Base-by-base conservation (phyloP, 2,329 filamentous ascomycete species). In the Fusarium keratoplasticum region DNA sequence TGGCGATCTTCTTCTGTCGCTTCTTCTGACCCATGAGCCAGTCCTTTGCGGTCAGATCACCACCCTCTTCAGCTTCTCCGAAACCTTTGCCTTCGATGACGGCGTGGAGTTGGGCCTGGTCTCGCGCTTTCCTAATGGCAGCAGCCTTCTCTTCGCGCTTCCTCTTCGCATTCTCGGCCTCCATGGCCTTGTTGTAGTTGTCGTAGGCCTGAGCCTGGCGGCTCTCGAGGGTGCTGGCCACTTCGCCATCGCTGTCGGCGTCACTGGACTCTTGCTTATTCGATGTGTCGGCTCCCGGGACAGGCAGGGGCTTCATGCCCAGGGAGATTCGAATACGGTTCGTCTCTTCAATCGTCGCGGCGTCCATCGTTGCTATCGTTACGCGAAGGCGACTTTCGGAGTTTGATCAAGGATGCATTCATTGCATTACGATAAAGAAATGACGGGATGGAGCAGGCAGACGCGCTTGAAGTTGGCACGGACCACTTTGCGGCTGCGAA, bases 21-120 rank as follows among this genome's bases (percentile, higher is more conserved):
- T 97, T 98, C 88, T 97, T 98, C 82, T 96, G 93, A 69, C 92
- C 92, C 76, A 93, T 90, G 69, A 99, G 83, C 96, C 96, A 99
- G 2, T 93, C 88, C 81, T 94, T 94, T 16, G 96, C 94, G 81
- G 97, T 94, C 29, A 93, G 76, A 14, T 92, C 91, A 4, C 85
- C 89, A 7, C 86, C 89, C 3, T 89, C 91, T 52, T 92, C 92
- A 0, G 85, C 86, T 38, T 98, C 96, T 57, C 94, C 96, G 4
- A 99, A 85, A 1, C 95, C 93, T 80, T 93, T 92, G 67, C 96
- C 96, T 79, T 96, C 91, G 13, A 99, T 86, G 71, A 93, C 89
- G 16, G 91, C 87, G 79, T 92, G 89, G 63, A 94, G 91, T 82
- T 94, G 93, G 5, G 94, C 95, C 67, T 90, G 88, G 80, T 99